Percentiles rank a stretch among this genome's conserved stretches.
Evolutionary conservation across 108 stramenopile genomes (phyloP).

Genomic region (Nitzschia palea): DNA sequence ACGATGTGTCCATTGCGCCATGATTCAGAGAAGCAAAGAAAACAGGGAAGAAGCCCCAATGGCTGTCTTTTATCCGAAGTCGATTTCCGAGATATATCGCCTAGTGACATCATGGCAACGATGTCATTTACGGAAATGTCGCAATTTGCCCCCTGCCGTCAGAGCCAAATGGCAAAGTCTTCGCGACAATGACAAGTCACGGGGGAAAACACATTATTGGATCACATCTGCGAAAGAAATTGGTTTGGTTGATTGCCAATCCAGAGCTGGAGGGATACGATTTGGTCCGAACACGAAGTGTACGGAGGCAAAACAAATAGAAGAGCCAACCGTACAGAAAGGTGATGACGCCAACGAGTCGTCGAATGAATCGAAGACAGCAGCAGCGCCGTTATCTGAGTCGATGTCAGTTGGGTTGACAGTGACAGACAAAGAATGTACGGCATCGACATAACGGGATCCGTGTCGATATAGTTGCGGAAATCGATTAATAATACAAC

Average conservation of each 20-base stretch:
- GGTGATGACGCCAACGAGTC: too few species aligned
- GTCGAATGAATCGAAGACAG: too few species aligned
- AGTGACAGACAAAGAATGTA: too few species aligned
- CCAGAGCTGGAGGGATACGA: slow-evolving; percentile 45
- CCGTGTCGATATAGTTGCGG: too few species aligned
- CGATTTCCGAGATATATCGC: slow-evolving; percentile 76
- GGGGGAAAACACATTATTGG: slow-evolving; percentile 84
- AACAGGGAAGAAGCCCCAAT: slow-evolving; percentile 55
- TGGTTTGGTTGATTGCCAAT: slow-evolving; percentile 61
- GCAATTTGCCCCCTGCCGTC: slow-evolving; percentile 62
- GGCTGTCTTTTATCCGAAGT: slow-evolving; percentile 80
- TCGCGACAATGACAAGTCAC: slow-evolving; percentile 55
- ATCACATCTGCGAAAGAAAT: slow-evolving; percentile 71
- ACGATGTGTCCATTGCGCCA: slow-evolving; percentile 80
- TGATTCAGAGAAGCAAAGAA: slow-evolving; percentile 28
- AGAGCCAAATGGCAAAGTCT: slow-evolving; percentile 53
- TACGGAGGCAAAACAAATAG: too few species aligned
- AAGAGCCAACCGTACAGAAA: too few species aligned
- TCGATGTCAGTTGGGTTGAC: too few species aligned
- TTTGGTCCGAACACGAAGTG: slow-evolving; percentile 30
- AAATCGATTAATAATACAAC: too few species aligned
- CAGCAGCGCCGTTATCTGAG: too few species aligned
- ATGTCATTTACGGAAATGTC: slow-evolving; percentile 76
- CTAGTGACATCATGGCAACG: slow-evolving; percentile 82
- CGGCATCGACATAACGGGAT: too few species aligned